Evolutionary conservation across 495 filamentous ascomycete genomes (phyloP), one percentile per base, ranked within the genome.

Genomic region (Evernia prunastri): DNA sequence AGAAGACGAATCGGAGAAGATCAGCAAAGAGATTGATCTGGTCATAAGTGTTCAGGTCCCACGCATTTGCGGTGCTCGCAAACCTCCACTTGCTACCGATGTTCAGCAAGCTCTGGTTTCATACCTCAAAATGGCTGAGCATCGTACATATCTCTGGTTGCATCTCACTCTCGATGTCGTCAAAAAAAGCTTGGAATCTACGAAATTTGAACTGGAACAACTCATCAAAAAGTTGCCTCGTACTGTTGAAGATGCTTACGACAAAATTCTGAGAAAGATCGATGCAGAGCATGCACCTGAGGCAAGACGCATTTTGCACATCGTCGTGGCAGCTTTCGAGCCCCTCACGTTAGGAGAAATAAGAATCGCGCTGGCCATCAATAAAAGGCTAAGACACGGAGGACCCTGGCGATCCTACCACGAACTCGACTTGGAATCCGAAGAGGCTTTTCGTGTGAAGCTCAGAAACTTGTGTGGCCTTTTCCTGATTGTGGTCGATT

Each of bases 81-180:
- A 12, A 11, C 27, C 27, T 18, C 1, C 10, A 0, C 56, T 75
- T 1, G 20, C 58, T 70, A 42, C 7, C 10, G 65, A 39, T 20
- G 71, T 40, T 56, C 62, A 71, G 17, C 72, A 66, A 39, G 69
- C 73, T 36, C 68, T 79, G 40, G 25, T 20, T 43, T 65, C 53
- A 67, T 59, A 58, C 13, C 69, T 79, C 7, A 69, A 71, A 62
- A 65, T 59, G 27, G 74, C 73, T 61, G 51, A 73, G 27, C 68
- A 81, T 58, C 69, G 76, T 39, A 81, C 78, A 29, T 82, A 82
- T 67, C 76, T 82, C 23, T 82, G 78, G 79, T 68, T 78, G 11
- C 66, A 72, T 57, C 67, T 81, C 0, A 76, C 66, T 3, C 62
- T 79, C n/a, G 68, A 77, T 43, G 70, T 71, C 13, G 72, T 79